Evolutionary conservation across 441 rosid genomes (phyloP).

Genomic region (Corymbia citriodora): DNA sequence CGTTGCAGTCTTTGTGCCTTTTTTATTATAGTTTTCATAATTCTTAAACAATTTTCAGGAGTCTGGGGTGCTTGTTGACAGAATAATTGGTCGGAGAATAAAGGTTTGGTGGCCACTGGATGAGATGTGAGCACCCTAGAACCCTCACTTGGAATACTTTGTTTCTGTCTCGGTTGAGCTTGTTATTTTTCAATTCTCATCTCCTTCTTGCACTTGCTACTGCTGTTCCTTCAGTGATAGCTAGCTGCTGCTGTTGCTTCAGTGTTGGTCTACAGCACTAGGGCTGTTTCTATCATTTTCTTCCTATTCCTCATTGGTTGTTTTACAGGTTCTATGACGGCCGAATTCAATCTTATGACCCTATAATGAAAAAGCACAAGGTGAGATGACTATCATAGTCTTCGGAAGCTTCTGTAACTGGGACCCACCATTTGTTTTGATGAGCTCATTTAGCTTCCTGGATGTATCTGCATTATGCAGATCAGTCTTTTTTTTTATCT

Average conservation of each 20-base stretch:
- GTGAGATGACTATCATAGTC: slow-evolving; percentile 28
- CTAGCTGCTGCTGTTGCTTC: background rate
- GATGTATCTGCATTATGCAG: rapidly evolving
- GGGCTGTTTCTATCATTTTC: background rate
- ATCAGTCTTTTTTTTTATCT: rapidly evolving
- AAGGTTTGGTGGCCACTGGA: background rate
- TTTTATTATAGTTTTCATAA: rapidly evolving
- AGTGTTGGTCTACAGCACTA: background rate
- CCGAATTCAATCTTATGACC: slow-evolving; percentile 35
- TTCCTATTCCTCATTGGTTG: background rate
- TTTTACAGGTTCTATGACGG: slow-evolving; percentile 68
- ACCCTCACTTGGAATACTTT: background rate
- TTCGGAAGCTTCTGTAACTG: background rate
- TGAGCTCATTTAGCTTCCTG: background rate
- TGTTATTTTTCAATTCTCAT: background rate
- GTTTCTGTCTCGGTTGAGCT: background rate
- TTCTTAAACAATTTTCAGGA: background rate
- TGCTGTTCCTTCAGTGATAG: background rate
- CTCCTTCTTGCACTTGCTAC: background rate
- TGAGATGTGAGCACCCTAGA: background rate
- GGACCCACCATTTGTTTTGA: background rate
- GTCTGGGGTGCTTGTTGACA: background rate
- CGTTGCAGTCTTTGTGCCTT: rapidly evolving
- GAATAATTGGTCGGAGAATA: background rate
- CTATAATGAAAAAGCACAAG: slow-evolving; percentile 39